phyloP scores from a whole-genome alignment of 1,284 basidiomycete genomes.

The Puccinia brachypodii region DNA sequence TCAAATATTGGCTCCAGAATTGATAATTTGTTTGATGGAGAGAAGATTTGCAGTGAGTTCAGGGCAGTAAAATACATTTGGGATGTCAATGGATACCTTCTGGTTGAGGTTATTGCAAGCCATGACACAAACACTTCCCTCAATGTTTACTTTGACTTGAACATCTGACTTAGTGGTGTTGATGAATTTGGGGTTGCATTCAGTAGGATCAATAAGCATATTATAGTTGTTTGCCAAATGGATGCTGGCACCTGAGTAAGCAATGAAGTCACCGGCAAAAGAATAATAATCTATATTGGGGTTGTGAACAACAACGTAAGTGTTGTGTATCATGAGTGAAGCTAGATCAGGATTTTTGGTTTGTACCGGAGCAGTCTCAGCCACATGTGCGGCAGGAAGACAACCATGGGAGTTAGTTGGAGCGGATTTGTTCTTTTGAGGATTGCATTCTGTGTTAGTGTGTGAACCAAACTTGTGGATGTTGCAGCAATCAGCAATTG shows the following conservation, averaged over 20 bases:
- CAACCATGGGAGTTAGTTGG: too few species aligned
- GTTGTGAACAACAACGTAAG: not conserved
- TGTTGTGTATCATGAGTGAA: not conserved
- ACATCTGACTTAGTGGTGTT: not conserved
- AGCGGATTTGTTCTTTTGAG: not conserved
- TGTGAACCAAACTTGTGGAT: not conserved
- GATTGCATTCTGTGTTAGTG: not conserved
- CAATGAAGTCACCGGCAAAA: not conserved
- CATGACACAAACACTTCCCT: not conserved
- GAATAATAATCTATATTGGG: not conserved
- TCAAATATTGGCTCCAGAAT: not conserved
- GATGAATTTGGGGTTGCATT: not conserved
- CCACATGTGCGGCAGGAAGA: not conserved
- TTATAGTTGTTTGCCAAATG: not conserved
- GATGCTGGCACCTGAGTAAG: not conserved
- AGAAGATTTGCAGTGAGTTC: not conserved
- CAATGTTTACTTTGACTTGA: not conserved
- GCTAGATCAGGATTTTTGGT: not conserved
- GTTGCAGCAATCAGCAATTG: too few species aligned
- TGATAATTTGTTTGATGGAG: not conserved
- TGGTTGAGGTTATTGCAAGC: not conserved
- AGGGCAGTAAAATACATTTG: not conserved
- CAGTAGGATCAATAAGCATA: not conserved
- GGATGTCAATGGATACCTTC: not conserved
- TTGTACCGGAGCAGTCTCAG: not conserved